phyloP scores from a whole-genome alignment of 768 basidiomycete genomes.

The Multifurca ochricompacta region DNA sequence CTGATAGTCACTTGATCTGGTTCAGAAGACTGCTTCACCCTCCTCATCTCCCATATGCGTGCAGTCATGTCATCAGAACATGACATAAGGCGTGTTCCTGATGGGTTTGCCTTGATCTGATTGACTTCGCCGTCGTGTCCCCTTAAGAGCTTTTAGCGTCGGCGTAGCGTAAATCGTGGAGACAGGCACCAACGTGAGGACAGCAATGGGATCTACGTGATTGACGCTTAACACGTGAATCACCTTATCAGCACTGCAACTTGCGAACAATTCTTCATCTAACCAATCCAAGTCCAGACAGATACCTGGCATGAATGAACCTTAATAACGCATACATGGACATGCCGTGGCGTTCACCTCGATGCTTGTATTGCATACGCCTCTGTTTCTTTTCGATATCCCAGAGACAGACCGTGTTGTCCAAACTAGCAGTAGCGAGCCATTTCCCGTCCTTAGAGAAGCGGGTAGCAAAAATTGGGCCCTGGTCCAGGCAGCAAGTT shows the following conservation, averaged over 20 bases:
- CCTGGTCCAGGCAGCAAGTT: constrained; percentile 34
- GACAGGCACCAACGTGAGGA: constrained; percentile 44
- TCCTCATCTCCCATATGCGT: constrained; percentile 64
- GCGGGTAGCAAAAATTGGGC: constrained; percentile 69
- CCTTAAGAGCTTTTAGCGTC: constrained; percentile 29
- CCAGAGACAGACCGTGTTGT: constrained; percentile 74
- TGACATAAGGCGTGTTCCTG: constrained; percentile 62
- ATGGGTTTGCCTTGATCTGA: constrained; percentile 61
- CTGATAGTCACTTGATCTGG: constrained; percentile 11
- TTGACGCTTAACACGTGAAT: constrained; percentile 56
- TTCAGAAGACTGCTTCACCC: constrained; percentile 30
- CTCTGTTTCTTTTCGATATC: constrained; percentile 56
- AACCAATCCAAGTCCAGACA: constrained; percentile 81
- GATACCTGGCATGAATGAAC: constrained; percentile 40
- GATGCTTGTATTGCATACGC: constrained; percentile 58
- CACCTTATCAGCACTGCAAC: constrained; percentile 60
- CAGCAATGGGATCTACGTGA: constrained; percentile 45
- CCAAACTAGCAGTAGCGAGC: constrained; percentile 70
- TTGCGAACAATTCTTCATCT: constrained; percentile 60
- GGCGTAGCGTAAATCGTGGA: background rate
- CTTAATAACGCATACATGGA: background rate
- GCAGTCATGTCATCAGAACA: constrained; percentile 79
- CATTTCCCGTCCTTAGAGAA: constrained; percentile 70
- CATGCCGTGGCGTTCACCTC: constrained; percentile 36
- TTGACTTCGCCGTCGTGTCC: constrained; percentile 76